Conservation (phyloP, 208 protist genomes). For the Acanthamoeba lenticulata region DNA sequence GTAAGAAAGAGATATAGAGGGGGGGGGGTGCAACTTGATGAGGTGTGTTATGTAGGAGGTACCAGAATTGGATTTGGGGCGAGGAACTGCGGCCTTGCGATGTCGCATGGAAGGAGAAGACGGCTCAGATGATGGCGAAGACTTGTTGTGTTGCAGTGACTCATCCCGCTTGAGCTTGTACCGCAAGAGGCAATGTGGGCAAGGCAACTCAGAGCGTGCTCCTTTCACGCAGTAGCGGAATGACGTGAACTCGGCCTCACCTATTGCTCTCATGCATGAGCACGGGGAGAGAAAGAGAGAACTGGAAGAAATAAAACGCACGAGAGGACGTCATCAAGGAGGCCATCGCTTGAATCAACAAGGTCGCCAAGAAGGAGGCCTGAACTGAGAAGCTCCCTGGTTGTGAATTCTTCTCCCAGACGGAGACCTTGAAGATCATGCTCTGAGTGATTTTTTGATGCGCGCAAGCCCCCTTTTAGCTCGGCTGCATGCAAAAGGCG, state of each 20-base stretch:
- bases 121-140: no score
- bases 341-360: background rate
- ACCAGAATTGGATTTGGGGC: no score
- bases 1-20: no score
- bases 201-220: background rate
- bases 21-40: no score
- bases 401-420: background rate
- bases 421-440: slow-evolving; percentile 1
- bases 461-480: no score
- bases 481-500: no score
- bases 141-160: no score
- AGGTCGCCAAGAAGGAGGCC: background rate
- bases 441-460: no score
- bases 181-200: background rate
- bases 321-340: background rate
- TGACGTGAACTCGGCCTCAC: background rate
- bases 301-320: background rate
- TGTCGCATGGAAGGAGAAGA: background rate
- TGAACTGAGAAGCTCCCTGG: background rate
- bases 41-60: no score
- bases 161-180: background rate
- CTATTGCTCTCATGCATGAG: no score
- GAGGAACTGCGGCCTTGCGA: background rate
- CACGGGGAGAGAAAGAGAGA: background rate
- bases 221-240: background rate